A percentile compares a stretch with the other conserved stretches of the same genome.
These are phyloP conservation scores for Ophiostoma populinum DNA, from an alignment of 2,329 filamentous ascomycete genomes.

Conservation along the genomic window DNA sequence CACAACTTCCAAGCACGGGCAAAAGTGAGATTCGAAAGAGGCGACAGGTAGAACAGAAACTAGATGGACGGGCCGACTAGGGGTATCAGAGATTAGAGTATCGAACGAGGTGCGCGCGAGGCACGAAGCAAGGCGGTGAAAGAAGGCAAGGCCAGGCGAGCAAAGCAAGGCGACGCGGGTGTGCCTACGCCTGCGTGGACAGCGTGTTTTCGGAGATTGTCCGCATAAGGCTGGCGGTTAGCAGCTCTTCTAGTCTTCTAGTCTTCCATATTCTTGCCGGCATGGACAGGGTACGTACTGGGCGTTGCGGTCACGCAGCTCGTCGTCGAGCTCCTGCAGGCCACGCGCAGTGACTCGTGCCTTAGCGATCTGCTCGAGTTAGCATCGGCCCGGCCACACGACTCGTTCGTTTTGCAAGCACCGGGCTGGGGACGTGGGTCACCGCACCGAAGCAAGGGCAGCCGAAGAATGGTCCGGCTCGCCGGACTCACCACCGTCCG, in stretches of 20 bases:
- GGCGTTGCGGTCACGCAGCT: constrained; percentile 15
- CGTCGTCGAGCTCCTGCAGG: constrained; percentile 16
- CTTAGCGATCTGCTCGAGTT: constrained; percentile 16
- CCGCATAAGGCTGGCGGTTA: constrained; percentile 1
- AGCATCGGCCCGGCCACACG: not conserved
- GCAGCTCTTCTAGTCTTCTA: too few species aligned
- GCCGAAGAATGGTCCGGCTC: constrained; percentile 43
- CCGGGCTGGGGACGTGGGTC: constrained; percentile 8
- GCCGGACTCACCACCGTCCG: constrained; percentile 40
- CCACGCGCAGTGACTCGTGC: constrained; percentile 14
- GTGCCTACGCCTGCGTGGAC: constrained; percentile 1
- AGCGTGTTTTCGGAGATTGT: constrained; percentile 7
- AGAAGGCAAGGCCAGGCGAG: too few species aligned
- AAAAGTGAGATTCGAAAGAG: too few species aligned
- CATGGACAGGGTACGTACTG: constrained; percentile 10
- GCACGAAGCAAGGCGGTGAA: too few species aligned
- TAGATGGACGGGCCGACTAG: too few species aligned
- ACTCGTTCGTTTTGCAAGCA: not conserved
- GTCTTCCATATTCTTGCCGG: too few species aligned
- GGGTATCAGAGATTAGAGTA: too few species aligned
- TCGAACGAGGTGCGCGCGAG: too few species aligned
- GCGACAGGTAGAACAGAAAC: too few species aligned
- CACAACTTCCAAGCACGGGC: too few species aligned
- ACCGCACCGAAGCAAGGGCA: constrained; percentile 49
- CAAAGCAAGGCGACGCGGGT: not conserved